Percentiles rank a stretch among this genome's conserved stretches.
Evolutionary conservation across 192 early-diverging fungal species (phyloP).

Genomic region (Umbelopsis isabellina): DNA sequence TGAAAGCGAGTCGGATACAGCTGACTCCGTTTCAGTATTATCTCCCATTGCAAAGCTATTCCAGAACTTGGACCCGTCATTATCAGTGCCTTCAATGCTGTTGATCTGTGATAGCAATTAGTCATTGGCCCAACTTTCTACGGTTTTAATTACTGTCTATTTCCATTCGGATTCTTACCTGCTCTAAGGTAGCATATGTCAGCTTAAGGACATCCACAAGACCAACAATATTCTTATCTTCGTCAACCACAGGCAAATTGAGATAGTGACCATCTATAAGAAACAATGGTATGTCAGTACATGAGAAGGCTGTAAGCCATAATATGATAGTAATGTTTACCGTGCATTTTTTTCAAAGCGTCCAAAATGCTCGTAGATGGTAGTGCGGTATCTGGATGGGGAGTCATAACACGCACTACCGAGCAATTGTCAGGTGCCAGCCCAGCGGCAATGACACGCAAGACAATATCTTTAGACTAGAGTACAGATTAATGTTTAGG

Average conservation of each 20-base stretch:
- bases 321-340: slow-evolving; percentile 5
- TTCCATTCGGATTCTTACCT: slow-evolving; percentile 64
- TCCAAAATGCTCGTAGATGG: slow-evolving; percentile 72
- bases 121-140: not conserved
- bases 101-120: slow-evolving; percentile 26
- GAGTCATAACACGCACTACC: slow-evolving; percentile 95
- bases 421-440: slow-evolving; percentile 85
- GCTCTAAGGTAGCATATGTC: slow-evolving; percentile 77
- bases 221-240: slow-evolving; percentile 67
- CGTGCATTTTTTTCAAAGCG: slow-evolving; percentile 81
- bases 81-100: slow-evolving; percentile 40
- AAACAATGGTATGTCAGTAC: not conserved
- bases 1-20: slow-evolving; percentile 37
- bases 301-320: not conserved
- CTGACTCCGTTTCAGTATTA: slow-evolving; percentile 42
- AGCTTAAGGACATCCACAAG: slow-evolving; percentile 80
- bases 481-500: slow-evolving; percentile 29
- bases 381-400: slow-evolving; percentile 74
- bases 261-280: slow-evolving; percentile 65
- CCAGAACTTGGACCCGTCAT: slow-evolving; percentile 50
- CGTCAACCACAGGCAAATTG: slow-evolving; percentile 74
- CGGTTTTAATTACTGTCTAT: not conserved
- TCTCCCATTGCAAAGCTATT: slow-evolving; percentile 44
- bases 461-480: slow-evolving; percentile 80
- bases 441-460: slow-evolving; percentile 81